Evolutionary conservation across 768 basidiomycete species (phyloP), one percentile per base, ranked within the genome.

Genomic region (Mycena vulgaris): DNA sequence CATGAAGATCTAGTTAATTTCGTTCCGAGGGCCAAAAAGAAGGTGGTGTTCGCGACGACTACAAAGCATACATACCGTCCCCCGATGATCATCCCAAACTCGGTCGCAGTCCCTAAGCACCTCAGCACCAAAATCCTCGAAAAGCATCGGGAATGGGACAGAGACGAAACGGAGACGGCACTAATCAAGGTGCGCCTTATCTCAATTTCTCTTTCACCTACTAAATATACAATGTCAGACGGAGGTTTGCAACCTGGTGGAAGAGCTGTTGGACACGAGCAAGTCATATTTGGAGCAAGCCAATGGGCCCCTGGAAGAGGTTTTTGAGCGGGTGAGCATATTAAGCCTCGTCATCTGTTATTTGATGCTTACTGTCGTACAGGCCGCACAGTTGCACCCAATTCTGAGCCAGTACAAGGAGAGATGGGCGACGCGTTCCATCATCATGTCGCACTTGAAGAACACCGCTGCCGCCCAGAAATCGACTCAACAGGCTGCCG

Each of bases 391-490:
- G 39, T 40, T 47, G 49, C 42, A 53, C 30, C 66, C 66, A 47
- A 11, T 33, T 27, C 66, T 68, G 33, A 28, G 23, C 51, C 14
- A 59, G 28, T 68, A 61, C 59, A 37, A 53, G 30, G n/a, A 33
- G 16, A 9, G 61, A 25, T 68, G 66, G 66, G 66, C 52, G 48
- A 68, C 59, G 27, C 10, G 33, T 30, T 68, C 57, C 58, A 61
- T 68, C 40, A 25, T 68, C 9, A 21, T 30, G 23, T 57, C 66
- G 40, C 58, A 40, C 51, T 53, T 68, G 66, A 68, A 68, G 49
- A 14, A 21, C 55, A 66, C 64, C 55, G 14, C 56, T 33, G 64
- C 64, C 56, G 5, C 33, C 56, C 28, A 23, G 11, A 53, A 35
- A 42, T 35, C 30, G 58, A 21, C 42, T 45, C 42, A 11, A 19